These are phyloP conservation scores for Curvularia eragrostidis DNA, from an alignment of 2,329 filamentous ascomycete genomes.

Conservation along the genomic window DNA sequence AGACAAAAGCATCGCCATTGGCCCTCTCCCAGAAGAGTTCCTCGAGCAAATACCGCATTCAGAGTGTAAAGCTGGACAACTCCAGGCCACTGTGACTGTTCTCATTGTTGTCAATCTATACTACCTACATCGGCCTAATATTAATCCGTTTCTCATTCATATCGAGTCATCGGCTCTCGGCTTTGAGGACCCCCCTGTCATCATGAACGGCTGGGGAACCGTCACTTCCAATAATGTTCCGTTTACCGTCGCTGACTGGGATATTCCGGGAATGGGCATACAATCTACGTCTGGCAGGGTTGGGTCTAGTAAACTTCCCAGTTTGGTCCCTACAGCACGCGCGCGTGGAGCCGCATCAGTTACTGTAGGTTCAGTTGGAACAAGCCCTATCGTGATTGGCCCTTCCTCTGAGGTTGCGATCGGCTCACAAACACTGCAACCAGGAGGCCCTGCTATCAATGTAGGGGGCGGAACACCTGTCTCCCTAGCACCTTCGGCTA, in stretches of 20 bases:
- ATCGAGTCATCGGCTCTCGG: conserved; percentile 40
- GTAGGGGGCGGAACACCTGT: conserved; percentile 43
- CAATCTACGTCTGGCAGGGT: conserved; percentile 11
- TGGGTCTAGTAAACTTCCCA: conserved; percentile 10
- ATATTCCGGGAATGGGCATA: conserved; percentile 9
- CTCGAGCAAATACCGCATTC: conserved; percentile 44
- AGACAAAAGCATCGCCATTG: conserved; percentile 34
- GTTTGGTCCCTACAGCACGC: conserved; percentile 13
- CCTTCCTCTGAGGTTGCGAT: conserved; percentile 45
- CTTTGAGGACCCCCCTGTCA: conserved; percentile 27
- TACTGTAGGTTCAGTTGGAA: conserved; percentile 38
- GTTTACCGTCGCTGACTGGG: conserved; percentile 24
- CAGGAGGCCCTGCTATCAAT: conserved; percentile 46
- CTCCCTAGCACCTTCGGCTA: conserved; percentile 39
- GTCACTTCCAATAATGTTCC: conserved; percentile 15
- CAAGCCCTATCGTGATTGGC: conserved; percentile 38
- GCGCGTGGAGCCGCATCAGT: conserved; percentile 7
- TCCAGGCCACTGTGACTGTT: conserved; percentile 52
- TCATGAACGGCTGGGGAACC: conserved; percentile 17
- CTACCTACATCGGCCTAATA: conserved; percentile 32
- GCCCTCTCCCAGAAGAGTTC: conserved; percentile 47
- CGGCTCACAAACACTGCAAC: conserved; percentile 44
- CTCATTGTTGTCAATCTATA: conserved; percentile 52
- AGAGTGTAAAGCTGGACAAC: conserved; percentile 45
- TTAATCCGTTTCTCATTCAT: conserved; percentile 37